Base-by-base conservation (phyloP, 192 early-diverging fungal genomes). In the Backusella westeae region DNA sequence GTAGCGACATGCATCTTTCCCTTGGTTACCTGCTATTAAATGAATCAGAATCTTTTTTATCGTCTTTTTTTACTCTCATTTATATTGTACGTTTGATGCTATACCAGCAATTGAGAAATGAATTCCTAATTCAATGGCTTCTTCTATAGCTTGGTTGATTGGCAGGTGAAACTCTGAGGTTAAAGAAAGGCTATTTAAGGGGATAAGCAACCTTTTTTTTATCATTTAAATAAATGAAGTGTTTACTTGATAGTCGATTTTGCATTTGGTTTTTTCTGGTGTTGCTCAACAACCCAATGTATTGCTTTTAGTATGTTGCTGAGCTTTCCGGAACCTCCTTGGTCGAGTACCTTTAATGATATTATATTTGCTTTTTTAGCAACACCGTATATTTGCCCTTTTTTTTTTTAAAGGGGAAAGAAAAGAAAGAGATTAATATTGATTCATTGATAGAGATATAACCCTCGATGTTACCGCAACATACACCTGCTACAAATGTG, bases 401-500 rank as follows among this genome's bases (percentile, higher is more conserved):
- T 66, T 69, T 66, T 69, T 14, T 34, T 34, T 19, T 38, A 68
- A 38, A 68, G 17, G n/a, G 32, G 34, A 21, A n/a, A 23, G 53
- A 53, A 53, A 53, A 6, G 7, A 19, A 53, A 56, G 2, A 19
- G n/a, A n/a, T 23, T 29, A 29, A 8, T 26, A 63, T 29, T 63
- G n/a, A 10, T 63, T 14, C 14, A 12, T 29, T 63, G 26, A 29
- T 4, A 63, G 26, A 56, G 9, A 56, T 19, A 21, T 26, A 12
- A 26, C 0, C 0, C 19, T 56, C 9, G 34, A 67, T 68, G 1
- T 46, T 67, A n/a, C 88, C 88, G 10, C 81, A 84, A 21, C 82
- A 82, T 26, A 89, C 49, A 10, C 80, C 88, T 0, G 88, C 88
- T 5, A 85, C 84, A 82, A 88, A 88, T 3, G 87, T 89, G 0